Conservation (phyloP, 208 protist genomes). For the Phytomonas francai region DNA sequence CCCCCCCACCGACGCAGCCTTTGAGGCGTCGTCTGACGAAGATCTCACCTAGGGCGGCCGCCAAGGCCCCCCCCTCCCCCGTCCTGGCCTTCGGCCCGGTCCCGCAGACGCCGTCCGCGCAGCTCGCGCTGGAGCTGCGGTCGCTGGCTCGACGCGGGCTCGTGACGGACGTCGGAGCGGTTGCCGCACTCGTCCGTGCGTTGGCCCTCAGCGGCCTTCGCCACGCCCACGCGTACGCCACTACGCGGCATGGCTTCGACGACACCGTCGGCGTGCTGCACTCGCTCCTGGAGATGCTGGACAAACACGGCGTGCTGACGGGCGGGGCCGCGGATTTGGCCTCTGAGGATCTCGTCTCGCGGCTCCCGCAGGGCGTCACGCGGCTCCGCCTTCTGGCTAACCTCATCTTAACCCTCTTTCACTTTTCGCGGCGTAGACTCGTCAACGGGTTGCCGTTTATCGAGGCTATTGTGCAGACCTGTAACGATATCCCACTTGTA, state of each 20-base stretch:
- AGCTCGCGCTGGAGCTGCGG: slow-evolving; percentile 19
- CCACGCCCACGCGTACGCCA: slow-evolving; percentile 18
- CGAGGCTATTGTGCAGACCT: slow-evolving; percentile 26
- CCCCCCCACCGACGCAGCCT: too few relatives aligned
- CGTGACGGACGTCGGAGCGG: slow-evolving; percentile 19
- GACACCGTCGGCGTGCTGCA: slow-evolving; percentile 32
- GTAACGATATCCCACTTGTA: slow-evolving; percentile 23
- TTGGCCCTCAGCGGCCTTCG: slow-evolving; percentile 19
- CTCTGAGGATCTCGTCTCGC: slow-evolving; percentile 13
- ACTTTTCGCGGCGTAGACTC: slow-evolving; percentile 23
- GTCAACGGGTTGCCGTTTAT: slow-evolving; percentile 32
- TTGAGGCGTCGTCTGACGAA: too few relatives aligned
- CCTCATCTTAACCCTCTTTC: slow-evolving; percentile 32
- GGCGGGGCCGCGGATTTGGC: slow-evolving; percentile 14
- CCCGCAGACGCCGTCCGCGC: too few relatives aligned
- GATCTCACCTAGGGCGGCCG: too few relatives aligned
- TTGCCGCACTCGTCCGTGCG: slow-evolving; percentile 17
- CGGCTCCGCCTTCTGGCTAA: slow-evolving; percentile 43
- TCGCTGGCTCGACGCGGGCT: slow-evolving; percentile 11
- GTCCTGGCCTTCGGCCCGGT: too few relatives aligned
- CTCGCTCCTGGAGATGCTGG: slow-evolving; percentile 24
- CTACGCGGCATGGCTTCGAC: slow-evolving; percentile 29
- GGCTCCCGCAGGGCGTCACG: slow-evolving; percentile 20
- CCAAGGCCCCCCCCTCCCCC: too few relatives aligned
- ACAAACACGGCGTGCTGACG: slow-evolving; percentile 17